Evolutionary conservation across 1,284 basidiomycete genomes (phyloP), one percentile per base, ranked within the genome.

Genomic region (Apiotrichum porosum): DNA sequence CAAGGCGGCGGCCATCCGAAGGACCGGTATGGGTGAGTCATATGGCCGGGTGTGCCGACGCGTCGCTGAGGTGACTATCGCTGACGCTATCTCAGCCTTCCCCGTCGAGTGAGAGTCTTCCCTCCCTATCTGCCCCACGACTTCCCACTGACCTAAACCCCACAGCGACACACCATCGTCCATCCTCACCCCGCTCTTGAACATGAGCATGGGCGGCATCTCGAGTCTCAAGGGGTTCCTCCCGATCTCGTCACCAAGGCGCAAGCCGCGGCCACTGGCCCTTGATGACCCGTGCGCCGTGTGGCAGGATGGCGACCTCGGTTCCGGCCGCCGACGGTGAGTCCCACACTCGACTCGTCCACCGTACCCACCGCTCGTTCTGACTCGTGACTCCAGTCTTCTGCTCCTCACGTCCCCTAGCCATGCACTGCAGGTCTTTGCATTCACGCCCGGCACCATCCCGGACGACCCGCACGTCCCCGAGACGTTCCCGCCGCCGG

Each of bases 261-360:
- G 18, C 21, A 17, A 19, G 34, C 2, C 31, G 18, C 21, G 12
- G 9, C 10, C 18, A n/a, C 6, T 35, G 36, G 35, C 24, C 26
- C 15, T n/a, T 30, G 47, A 38, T 26, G 49, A 50, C 24, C 22
- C 41, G 23, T 44, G 35, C 15, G 56, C 57, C 3, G 19, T 41
- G 6, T 69, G 68, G 66, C 58, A 68, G 31, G 36, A 56, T n/a
- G 61, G 41, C 9, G 60, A 68, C 45, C 45, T 70, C 28, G 56
- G 49, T 22, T 61, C 61, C 32, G 62, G 66, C 4, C 36, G 48
- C 48, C n/a, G 12, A 15, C 9, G 45, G 42, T 51, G 45, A 21
- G 40, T 33, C 13, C 22, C 31, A 12, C 15, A 8, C 19, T 5
- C 17, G 17, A 6, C 26, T 28, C 26, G 8, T 28, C 12, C 26